Evolutionary conservation across 2,329 filamentous ascomycete species (phyloP), one percentile per base, ranked within the genome.

Genomic region (Sporothrix sp.): DNA sequence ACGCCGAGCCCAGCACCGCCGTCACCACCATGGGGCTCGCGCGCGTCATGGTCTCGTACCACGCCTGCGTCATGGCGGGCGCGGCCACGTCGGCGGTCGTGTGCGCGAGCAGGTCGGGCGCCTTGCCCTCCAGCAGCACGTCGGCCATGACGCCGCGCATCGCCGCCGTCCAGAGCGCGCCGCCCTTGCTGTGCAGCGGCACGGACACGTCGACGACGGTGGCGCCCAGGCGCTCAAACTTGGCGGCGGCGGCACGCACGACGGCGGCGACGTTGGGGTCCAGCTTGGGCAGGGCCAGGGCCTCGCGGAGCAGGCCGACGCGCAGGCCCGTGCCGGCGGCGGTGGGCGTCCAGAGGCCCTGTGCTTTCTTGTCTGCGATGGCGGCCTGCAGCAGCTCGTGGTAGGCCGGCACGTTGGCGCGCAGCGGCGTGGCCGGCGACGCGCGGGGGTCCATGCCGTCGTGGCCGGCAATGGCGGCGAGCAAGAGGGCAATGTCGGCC

Each of bases 381-480:
- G 56, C 52, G 1, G 32, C 20, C 36, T 56, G 56, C 2, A 69
- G 58, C 0, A 59, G 51, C 16, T 55, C 52, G 16, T 62, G 60
- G 51, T 71, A 70, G 6, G 62, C 56, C 4, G 59, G 57, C 2
- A 68, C 64, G 9, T 62, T 55, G 8, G 57, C 39, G 20, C 59
- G 58, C 16, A 71, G 59, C 1, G 67, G 67, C 1, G 66, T 63
- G 52, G 65, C 63, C 7, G 68, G 67, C 1, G 62, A 64, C 61
- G 65, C 65, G 8, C 68, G 63, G 0, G 65, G 60, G 56, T 77
- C 74, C n/a, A 75, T 64, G 11, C 71, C 70, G 57, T 77, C 73
- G 42, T 66, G 66, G 1, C 74, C 74, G 3, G 72, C 68, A 33
- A 76, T 65, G 1, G 49, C 66, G 0, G 57, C 28, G 4, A 75